Evolutionary conservation across 768 basidiomycete species (phyloP).

Genomic region (Agrocybe chaxingu): DNA sequence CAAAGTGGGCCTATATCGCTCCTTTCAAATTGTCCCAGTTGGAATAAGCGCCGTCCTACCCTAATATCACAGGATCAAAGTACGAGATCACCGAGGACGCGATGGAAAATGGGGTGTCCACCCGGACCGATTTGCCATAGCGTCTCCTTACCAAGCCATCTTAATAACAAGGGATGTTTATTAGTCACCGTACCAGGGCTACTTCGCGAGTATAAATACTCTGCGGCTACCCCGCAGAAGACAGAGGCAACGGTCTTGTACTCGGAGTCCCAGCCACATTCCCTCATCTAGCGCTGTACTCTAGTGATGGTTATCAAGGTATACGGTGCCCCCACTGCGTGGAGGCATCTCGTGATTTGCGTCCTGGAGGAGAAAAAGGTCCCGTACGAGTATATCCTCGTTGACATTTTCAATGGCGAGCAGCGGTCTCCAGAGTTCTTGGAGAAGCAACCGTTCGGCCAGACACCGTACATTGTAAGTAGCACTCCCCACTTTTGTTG

Average conservation of each 20-base stretch:
- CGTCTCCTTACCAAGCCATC: too few species aligned
- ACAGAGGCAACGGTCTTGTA: neutral
- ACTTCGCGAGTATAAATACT: too few species aligned
- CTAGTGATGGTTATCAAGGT: constrained; percentile 35
- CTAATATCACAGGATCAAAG: too few species aligned
- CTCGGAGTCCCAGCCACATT: neutral
- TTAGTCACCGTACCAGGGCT: too few species aligned
- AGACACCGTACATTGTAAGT: constrained; percentile 48
- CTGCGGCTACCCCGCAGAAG: neutral
- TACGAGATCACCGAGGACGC: too few species aligned
- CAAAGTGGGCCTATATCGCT: too few species aligned
- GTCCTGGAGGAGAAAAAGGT: constrained; percentile 49
- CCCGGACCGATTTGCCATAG: too few species aligned
- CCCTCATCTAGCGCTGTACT: neutral
- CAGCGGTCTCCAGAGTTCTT: constrained; percentile 39
- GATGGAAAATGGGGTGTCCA: too few species aligned
- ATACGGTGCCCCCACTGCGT: constrained; percentile 36
- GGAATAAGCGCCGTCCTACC: too few species aligned
- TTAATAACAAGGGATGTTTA: too few species aligned
- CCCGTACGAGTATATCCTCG: constrained; percentile 39
- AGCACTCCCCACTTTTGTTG: neutral
- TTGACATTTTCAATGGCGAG: constrained; percentile 38
- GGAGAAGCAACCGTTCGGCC: constrained; percentile 52
- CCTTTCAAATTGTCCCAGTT: too few species aligned
- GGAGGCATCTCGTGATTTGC: constrained; percentile 42